phyloP scores from a whole-genome alignment of 75 land plant genomes.

The Pseudotsuga menziesii region DNA sequence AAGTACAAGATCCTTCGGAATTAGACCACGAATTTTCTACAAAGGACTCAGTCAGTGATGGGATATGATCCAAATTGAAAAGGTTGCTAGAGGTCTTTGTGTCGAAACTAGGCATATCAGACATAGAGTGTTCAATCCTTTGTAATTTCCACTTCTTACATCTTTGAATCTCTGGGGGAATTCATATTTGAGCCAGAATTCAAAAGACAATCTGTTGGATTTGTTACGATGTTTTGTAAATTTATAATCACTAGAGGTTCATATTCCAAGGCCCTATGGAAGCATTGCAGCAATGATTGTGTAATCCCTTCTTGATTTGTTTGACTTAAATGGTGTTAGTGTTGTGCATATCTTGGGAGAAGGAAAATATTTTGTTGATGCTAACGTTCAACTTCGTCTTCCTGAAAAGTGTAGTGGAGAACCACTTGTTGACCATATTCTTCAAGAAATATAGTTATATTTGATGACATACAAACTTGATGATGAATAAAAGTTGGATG shows the following conservation, averaged over 20 bases:
- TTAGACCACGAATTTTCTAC: no score
- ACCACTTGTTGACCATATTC: constrained; percentile 59
- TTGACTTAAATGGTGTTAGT: constrained; percentile 62
- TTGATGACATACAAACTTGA: constrained; percentile 95
- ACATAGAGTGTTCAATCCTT: constrained; percentile 76
- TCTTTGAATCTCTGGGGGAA: constrained; percentile 78
- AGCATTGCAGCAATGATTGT: constrained; percentile 61
- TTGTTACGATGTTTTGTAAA: no score
- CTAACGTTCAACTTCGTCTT: constrained; percentile 58
- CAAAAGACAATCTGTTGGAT: constrained; percentile 43
- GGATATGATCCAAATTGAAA: no score
- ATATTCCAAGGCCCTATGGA: constrained; percentile 63
- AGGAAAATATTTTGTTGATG: constrained; percentile 50
- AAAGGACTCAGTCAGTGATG: no score
- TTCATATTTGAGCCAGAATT: constrained; percentile 51
- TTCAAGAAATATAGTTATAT: constrained; percentile 93
- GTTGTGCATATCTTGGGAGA: constrained; percentile 42
- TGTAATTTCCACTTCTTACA: constrained; percentile 60
- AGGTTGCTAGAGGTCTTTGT: no score
- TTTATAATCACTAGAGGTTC: constrained; percentile 39
- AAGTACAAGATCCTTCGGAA: no score
- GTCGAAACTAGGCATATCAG: no score
- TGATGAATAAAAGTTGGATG: constrained; percentile 97
- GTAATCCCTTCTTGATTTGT: constrained; percentile 62
- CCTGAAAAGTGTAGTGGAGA: constrained; percentile 62